phyloP scores from a whole-genome alignment of 495 filamentous ascomycete species.

The Podospora appendiculata region DNA sequence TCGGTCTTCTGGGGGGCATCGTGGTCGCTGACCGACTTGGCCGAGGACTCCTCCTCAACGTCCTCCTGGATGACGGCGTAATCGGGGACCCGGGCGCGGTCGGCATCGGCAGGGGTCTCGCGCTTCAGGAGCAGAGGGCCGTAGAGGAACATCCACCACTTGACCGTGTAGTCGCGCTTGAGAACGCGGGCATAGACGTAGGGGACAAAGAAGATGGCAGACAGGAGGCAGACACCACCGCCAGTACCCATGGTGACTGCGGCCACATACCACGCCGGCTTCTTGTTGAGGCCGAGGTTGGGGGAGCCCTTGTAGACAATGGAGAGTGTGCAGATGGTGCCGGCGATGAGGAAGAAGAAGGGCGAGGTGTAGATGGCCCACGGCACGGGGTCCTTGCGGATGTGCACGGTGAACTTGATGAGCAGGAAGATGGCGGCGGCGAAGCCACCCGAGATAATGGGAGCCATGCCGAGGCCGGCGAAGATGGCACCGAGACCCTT shows the following conservation, averaged over 20 bases:
- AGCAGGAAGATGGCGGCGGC: constrained; percentile 54
- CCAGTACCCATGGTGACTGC: constrained; percentile 54
- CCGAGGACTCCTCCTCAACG: constrained; percentile 11
- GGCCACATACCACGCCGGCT: constrained; percentile 37
- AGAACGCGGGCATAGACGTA: constrained; percentile 54
- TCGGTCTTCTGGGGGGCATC: constrained; percentile 10
- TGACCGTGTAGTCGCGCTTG: constrained; percentile 48
- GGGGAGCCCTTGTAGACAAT: constrained; percentile 50
- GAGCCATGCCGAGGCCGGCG: constrained; percentile 55
- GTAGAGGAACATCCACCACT: constrained; percentile 47
- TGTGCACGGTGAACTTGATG: constrained; percentile 57
- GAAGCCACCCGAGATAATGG: constrained; percentile 49
- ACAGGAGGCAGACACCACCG: constrained; percentile 42
- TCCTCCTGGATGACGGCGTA: constrained; percentile 52
- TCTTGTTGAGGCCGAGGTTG: constrained; percentile 35
- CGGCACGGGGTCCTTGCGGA: constrained; percentile 50
- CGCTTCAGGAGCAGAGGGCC: constrained; percentile 51
- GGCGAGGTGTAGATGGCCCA: constrained; percentile 51
- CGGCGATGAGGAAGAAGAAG: constrained; percentile 54
- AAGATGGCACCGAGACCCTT: constrained; percentile 46
- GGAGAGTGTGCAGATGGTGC: constrained; percentile 56
- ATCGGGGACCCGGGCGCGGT: constrained; percentile 28
- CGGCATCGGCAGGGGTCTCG: constrained; percentile 21
- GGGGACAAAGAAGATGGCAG: constrained; percentile 55
- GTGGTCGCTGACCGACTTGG: constrained; percentile 13